Base-by-base conservation (phyloP, 108 stramenopile genomes). In the Chaetoceros muelleri region DNA sequence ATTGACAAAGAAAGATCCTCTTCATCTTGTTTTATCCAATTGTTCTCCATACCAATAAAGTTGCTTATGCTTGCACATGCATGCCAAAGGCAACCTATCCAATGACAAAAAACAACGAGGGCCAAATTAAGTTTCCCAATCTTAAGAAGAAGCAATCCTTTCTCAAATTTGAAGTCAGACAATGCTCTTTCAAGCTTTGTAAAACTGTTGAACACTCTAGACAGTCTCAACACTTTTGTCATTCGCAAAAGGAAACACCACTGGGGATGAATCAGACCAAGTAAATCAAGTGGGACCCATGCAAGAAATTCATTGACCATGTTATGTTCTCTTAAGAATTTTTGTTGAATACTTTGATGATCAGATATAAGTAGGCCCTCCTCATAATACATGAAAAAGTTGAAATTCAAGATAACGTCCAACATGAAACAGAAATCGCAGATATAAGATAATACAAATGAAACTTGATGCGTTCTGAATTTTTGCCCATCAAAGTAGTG, bases 91-190 rank as follows among this genome's bases (percentile, higher is more conserved):
- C 69, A 70, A 13, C 63, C 73, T 23, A 67, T 59, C 69, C 69
- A 74, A 56, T 74, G 73, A 26, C 58, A 70, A 25, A 66, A 48
- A 10, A 65, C 54, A n/a, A 69, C 24, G 65, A 74, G 65, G 46
- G 56, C 34, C 8, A 66, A 45, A 53, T 69, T 70, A n/a, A 74
- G 28, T 49, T 66, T 61, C 29, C 66, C 31, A 28, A 69, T 65
- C 5, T 65, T 47, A 45, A 44, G 44, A 19, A 54, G 25, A 1
- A 62, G 53, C 46, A 84, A 71, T 58, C 81, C 55, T 68, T 84
- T 70, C 59, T 80, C 40, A 72, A 84, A 52, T 70, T 82, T 67
- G 69, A 75, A 19, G 69, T 82, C 40, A 66, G 79, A 28, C 53
- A 73, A 28, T 30, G 58, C 44, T 25, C 28, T 48, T 44, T 64